Base-by-base conservation (phyloP, 163 green algal species). In the Smithsoniella earleae region DNA sequence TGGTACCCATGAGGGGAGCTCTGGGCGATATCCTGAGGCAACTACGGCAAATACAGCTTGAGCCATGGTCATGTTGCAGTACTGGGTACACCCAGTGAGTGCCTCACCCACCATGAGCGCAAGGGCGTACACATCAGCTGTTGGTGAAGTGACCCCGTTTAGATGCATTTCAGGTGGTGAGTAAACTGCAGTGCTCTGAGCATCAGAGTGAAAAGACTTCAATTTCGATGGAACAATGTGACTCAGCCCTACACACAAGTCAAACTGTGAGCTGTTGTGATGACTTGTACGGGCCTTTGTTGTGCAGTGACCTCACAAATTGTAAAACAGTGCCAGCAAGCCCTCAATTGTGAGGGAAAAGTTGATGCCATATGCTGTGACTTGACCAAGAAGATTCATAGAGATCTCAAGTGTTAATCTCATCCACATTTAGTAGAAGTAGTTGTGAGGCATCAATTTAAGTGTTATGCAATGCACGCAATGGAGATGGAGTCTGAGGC, bases 61-160 rank as follows among this genome's bases (percentile, higher is more conserved):
- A 10, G 49, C 49, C 49, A 64, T 10, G 8, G 49, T 64, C 49
- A 64, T 64, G 49, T 27, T 27, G 25, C 33, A 25, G 1, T 64
- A 64, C 25, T 36, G 33, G 0, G 13, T 6, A 2, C 49, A 27
- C 6, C 49, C 49, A 10, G 49, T 64, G 49, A 64, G 49, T 64
- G 49, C 49, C 49, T 64, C 49, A 64, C 49, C 49, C 8, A 18
- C 33, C 0, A 64, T 25, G 25, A 64, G 49, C 16, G 49, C 49
- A 1, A 64, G 49, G 13, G 49, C 49, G 33, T 64, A 64, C 13
- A 64, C 49, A 64, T 64, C 49, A 27, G 49, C 49, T 13, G 31
- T 64, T 64, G 49, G 49, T 8, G 49, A 64, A 13, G 49, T 27
- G 8, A 36, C 33, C 6, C 13, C 8, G 8, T 25, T 25, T 27